These are phyloP conservation scores for Larix sibirica DNA, from an alignment of 83 land plant genomes.

Conservation along the genomic window DNA sequence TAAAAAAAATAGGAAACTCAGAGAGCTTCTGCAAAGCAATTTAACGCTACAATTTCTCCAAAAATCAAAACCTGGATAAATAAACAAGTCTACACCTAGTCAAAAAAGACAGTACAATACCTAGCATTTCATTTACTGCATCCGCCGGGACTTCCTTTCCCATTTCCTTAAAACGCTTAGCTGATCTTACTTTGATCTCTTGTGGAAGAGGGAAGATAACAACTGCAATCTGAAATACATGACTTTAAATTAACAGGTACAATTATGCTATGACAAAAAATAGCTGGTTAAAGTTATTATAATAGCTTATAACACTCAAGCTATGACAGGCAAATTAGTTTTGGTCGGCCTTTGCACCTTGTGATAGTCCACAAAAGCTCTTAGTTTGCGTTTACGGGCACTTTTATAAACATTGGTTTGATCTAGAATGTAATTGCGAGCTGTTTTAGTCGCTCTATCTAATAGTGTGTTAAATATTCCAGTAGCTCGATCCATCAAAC, in stretches of 20 bases:
- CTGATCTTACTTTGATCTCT: conserved; percentile 35
- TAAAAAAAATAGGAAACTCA: not conserved
- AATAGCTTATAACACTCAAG: not conserved
- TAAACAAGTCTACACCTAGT: not conserved
- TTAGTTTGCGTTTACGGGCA: conserved; percentile 58
- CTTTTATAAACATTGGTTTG: conserved; percentile 65
- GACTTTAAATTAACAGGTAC: not conserved
- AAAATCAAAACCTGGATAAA: not conserved
- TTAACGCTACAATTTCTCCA: not conserved
- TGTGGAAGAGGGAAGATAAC: conserved; percentile 47
- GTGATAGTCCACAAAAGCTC: conserved; percentile 28
- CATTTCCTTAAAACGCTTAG: conserved; percentile 48
- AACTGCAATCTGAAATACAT: conserved; percentile 45
- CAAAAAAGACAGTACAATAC: conserved; percentile 19
- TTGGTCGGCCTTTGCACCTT: conserved; percentile 28
- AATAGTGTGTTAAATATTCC: conserved; percentile 48
- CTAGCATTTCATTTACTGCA: conserved; percentile 63
- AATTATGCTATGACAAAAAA: not conserved
- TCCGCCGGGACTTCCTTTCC: conserved; percentile 73
- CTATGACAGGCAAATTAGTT: not conserved
- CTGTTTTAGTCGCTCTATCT: conserved; percentile 43
- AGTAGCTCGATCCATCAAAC: conserved; percentile 58
- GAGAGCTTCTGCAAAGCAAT: not conserved
- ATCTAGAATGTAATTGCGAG: conserved; percentile 54
- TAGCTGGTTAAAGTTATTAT: not conserved